These are phyloP conservation scores for Rhodotorula sp. DNA, from an alignment of 1,284 basidiomycete species.

Conservation along the genomic window DNA sequence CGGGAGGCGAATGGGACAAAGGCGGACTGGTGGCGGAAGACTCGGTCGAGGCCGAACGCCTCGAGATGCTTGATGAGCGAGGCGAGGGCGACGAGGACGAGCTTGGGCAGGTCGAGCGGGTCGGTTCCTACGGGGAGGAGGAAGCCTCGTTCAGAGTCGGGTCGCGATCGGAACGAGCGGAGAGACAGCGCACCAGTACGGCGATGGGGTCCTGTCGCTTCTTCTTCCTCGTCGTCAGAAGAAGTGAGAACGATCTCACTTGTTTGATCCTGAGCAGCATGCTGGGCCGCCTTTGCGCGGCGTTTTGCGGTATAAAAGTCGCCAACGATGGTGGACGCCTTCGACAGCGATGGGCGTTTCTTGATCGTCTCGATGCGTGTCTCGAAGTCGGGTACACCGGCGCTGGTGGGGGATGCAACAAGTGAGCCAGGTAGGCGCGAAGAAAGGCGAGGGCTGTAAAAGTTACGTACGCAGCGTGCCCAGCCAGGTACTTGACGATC, in stretches of 20 bases:
- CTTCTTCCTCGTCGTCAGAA: constrained; percentile 16
- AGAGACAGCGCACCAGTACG: no score
- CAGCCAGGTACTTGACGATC: constrained; percentile 68
- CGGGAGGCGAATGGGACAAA: constrained; percentile 68
- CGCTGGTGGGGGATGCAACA: no score
- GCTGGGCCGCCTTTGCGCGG: constrained; percentile 2
- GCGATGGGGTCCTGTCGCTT: neutral
- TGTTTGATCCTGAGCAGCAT: constrained; percentile 6
- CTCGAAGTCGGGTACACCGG: constrained; percentile 28
- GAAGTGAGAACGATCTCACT: constrained; percentile 31
- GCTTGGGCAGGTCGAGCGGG: constrained; percentile 33
- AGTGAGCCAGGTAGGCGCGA: no score
- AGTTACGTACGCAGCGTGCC: constrained; percentile 50
- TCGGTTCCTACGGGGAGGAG: neutral
- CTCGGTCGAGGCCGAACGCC: constrained; percentile 71
- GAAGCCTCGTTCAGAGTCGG: neutral
- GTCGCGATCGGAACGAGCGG: neutral
- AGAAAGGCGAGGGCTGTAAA: neutral
- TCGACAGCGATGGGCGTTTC: constrained; percentile 61
- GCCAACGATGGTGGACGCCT: constrained; percentile 71
- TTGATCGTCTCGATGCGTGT: constrained; percentile 66
- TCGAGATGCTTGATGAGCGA: constrained; percentile 74
- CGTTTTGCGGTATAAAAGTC: constrained; percentile 62
- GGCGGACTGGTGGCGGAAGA: constrained; percentile 69
- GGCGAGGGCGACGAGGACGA: constrained; percentile 71